Conservation (phyloP, 169 alveolate genomes). For the Neospora caninum region DNA sequence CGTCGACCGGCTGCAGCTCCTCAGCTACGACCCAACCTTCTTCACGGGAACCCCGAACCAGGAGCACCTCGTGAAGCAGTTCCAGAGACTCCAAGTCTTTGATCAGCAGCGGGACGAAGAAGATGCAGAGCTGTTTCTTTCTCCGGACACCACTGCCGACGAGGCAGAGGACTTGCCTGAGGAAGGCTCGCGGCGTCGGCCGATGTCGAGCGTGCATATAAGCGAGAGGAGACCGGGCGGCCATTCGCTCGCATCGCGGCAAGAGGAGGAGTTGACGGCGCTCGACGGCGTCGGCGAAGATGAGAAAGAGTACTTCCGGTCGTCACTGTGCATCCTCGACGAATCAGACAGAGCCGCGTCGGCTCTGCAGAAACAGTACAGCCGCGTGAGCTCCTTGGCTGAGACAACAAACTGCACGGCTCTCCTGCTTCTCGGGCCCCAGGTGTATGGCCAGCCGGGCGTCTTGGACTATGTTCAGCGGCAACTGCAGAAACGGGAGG, state of each 20-base stretch:
- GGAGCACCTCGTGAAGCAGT: background rate
- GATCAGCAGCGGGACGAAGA: background rate
- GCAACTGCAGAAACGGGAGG: conserved; percentile 14
- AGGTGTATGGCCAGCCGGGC: conserved; percentile 32
- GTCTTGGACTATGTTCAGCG: background rate
- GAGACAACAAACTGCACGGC: background rate
- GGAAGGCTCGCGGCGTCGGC: background rate
- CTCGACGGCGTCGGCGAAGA: background rate
- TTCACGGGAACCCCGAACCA: conserved; percentile 5
- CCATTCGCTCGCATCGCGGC: background rate
- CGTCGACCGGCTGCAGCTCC: background rate
- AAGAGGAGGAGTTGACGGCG: conserved; percentile 2
- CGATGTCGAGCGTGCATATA: background rate
- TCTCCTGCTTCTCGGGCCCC: conserved; percentile 25
- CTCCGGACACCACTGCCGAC: conserved; percentile 30
- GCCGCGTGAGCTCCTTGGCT: background rate
- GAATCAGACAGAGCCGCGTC: background rate
- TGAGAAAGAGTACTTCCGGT: conserved; percentile 6
- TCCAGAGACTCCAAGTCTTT: background rate
- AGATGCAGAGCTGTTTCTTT: background rate
- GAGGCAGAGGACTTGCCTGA: conserved; percentile 18
- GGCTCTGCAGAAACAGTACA: background rate
- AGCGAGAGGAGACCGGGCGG: background rate
- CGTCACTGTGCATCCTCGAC: background rate
- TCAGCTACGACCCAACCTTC: conserved; percentile 38